Evolutionary conservation across 2,329 filamentous ascomycete species (phyloP).

Genomic region (Aspergillus fumigatus): DNA sequence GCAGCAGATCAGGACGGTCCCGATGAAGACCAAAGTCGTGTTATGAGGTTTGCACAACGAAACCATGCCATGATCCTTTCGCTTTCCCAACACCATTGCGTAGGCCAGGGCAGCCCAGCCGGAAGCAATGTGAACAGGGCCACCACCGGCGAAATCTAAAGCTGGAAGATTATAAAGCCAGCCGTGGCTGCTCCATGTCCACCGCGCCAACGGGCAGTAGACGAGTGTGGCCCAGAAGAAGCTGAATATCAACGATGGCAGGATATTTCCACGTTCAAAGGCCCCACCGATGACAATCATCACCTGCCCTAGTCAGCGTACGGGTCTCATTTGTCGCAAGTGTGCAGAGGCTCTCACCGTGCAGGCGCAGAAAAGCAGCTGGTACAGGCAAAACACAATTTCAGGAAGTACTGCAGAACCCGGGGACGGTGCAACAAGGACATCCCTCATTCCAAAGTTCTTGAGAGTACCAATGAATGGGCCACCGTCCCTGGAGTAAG

Average conservation of each 20-base stretch:
- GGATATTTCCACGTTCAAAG: slow-evolving; percentile 60
- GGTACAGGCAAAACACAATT: slow-evolving; percentile 63
- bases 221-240: slow-evolving; percentile 69
- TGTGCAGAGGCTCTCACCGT: slow-evolving; percentile 23
- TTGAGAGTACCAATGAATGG: slow-evolving; percentile 60
- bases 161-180: slow-evolving; percentile 66
- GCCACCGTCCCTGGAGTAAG: slow-evolving; percentile 56
- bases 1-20: slow-evolving; percentile 50
- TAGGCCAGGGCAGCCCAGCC: slow-evolving; percentile 69
- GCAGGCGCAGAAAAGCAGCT: slow-evolving; percentile 56
- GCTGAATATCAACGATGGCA: slow-evolving; percentile 64
- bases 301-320: slow-evolving; percentile 40
- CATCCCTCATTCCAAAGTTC: slow-evolving; percentile 59
- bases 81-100: slow-evolving; percentile 68
- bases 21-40: slow-evolving; percentile 67
- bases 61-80: slow-evolving; percentile 51
- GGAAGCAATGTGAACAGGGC: slow-evolving; percentile 70
- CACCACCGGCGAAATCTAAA: slow-evolving; percentile 71
- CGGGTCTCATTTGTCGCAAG: background rate
- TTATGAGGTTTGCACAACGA: slow-evolving; percentile 61
- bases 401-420: slow-evolving; percentile 56
- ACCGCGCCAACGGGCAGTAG: slow-evolving; percentile 70
- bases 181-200: slow-evolving; percentile 71
- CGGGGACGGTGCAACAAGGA: slow-evolving; percentile 57
- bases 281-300: slow-evolving; percentile 63